Base-by-base conservation (phyloP, 164 flowering plant species). In the Nelumbo lutea region DNA sequence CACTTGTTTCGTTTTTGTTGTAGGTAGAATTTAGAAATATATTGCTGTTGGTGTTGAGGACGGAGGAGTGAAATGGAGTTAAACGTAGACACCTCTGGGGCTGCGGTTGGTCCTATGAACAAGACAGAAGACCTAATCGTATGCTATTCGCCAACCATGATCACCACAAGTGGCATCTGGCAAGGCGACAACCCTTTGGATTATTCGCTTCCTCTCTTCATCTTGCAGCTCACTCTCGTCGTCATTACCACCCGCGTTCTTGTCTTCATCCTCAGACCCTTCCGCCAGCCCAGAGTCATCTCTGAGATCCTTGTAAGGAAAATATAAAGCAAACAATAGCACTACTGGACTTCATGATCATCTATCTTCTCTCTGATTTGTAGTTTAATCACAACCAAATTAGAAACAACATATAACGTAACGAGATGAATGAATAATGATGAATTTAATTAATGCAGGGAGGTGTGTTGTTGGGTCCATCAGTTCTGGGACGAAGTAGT, bases 231-330 rank as follows among this genome's bases (percentile, higher is more conserved):
- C 9, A 68, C 67, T 4, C 9, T 74, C 11, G 38, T 73, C 40
- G 61, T 76, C 46, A 15, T 64, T 5, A 11, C 65, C 61, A 73
- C 68, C 4, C 82, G 75, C 4, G 1, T 62, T 38, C 42, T 79
- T 38, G 70, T 52, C 48, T 60, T 70, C 68, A 39, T 73, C 40
- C 59, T 71, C 42, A 70, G 63, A 42, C 79, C 79, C 55, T 39
- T 73, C 46, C 61, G 73, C 9, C 82, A 76, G 66, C 79, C 82
- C 6, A 51, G 46, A 2, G 72, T 79, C 59, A 46, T 79, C 42
- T 56, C 77, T 3, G 78, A 79, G 51, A 73, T 79, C 60, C 7
- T 79, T 2, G 78, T 79, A 51, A 41, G 66, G 48, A 3, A 9
- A 27, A 27, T 27, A 27, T 27, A 27, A 27, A 27, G 27, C 27